A percentile compares a stretch with the other conserved stretches of the same genome.
Conservation (phyloP, 1,139 yeast genomes). For the Scheffersomyces segobiensis region DNA sequence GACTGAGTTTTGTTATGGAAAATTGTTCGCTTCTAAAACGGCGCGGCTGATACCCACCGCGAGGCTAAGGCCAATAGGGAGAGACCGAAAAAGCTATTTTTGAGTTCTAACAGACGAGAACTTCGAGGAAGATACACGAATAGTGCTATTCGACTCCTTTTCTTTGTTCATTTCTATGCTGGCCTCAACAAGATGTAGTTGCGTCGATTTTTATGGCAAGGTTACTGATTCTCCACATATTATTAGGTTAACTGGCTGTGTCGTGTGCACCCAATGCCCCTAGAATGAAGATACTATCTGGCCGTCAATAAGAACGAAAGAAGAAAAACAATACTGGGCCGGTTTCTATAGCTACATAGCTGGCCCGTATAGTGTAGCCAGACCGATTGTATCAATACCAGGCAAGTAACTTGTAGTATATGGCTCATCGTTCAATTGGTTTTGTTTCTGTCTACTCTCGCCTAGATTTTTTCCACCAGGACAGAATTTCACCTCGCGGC, state of each 20-base stretch:
- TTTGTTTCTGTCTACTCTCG: not conserved
- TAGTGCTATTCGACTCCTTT: not conserved
- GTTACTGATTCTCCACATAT: not conserved
- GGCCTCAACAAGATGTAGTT: too few species aligned
- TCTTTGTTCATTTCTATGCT: too few species aligned
- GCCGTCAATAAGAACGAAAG: not conserved
- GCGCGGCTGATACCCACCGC: not conserved
- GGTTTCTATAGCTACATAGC: not conserved
- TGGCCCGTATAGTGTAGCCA: not conserved
- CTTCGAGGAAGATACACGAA: not conserved
- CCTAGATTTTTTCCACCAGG: slow-evolving; percentile 1
- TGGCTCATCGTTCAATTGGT: not conserved
- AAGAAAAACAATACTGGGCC: too few species aligned
- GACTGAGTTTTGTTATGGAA: too few species aligned
- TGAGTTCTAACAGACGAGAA: not conserved
- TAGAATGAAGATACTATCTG: not conserved
- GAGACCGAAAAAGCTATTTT: not conserved
- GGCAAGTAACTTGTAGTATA: not conserved
- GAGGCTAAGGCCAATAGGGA: not conserved
- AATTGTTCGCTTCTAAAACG: not conserved
- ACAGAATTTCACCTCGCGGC: not conserved
- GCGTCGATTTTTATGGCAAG: not conserved
- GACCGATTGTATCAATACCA: not conserved
- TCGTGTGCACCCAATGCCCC: not conserved
- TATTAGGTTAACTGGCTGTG: not conserved